Evolutionary conservation across 192 early-diverging fungal species (phyloP), one percentile per base, ranked within the genome.

Genomic region (Umbelopsis isabellina): DNA sequence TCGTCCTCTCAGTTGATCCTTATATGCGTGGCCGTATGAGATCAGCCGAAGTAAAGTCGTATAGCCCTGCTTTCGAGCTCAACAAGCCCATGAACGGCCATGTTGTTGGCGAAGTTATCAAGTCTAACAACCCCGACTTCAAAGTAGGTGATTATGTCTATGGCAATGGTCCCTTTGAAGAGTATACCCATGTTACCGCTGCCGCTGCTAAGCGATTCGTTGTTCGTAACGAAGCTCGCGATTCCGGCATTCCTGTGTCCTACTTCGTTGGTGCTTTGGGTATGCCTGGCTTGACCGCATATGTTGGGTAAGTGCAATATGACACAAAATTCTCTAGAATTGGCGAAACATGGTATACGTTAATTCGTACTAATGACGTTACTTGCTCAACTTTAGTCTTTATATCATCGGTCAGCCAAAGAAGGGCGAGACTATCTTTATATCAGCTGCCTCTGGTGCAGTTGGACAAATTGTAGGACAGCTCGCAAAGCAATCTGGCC

Each of bases 271-370:
- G 92, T 52, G 82, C 89, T 25, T 79, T 93, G 4, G 91, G 94
- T 25, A 95, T 95, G 91, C 88, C 94, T 27, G 88, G 90, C 33
- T 83, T 89, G 49, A 95, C 94, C 9, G 94, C 93, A 0, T 94
- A 92, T 68, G 72, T 80, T 30, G 89, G 70, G 61, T 66, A 70
- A 65, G 58, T 65, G 33, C 21, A 23, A 53, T 41, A 69, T 4
- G 27, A 30, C 27, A 30, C 1, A 30, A 3, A 30, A 30, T 2
- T 30, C 3, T 30, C 3, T 30, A 30, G 27, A 30, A 30, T 30
- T 3, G 27, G 27, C 27, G 3, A 2, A 12, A 67, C 12, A 61
- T 69, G 21, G 46, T 78, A 16, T 33, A 35, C 3, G 25, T 25
- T 16, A 70, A 66, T 45, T 10, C 41, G 58, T 47, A 33, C 69